Conservation (phyloP, 305 asterid genomes). For the Fraxinus greggii region DNA sequence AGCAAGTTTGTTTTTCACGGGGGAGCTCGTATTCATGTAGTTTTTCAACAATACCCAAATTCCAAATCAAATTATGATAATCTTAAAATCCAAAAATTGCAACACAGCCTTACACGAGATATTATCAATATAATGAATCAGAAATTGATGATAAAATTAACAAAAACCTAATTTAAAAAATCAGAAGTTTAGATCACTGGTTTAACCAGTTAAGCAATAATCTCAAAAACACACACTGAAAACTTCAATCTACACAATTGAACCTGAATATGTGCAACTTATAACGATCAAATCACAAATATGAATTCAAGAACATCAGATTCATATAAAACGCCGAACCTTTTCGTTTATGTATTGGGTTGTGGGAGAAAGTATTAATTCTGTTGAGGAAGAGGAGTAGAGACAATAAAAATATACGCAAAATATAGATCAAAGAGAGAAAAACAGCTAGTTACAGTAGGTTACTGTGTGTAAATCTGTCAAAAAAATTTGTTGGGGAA, state of each 20-base stretch:
- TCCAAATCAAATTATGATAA: neutral
- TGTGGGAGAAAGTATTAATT: neutral
- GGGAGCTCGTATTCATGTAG: neutral
- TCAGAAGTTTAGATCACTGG: slow-evolving; percentile 26
- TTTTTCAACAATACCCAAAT: neutral
- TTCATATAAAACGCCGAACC: neutral
- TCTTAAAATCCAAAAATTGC: slow-evolving; percentile 14
- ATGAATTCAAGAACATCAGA: neutral
- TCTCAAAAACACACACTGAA: neutral
- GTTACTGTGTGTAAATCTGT: neutral
- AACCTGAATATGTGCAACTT: neutral
- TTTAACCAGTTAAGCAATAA: slow-evolving; percentile 25
- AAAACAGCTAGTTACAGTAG: neutral
- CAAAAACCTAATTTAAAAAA: slow-evolving; percentile 11
- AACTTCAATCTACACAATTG: neutral
- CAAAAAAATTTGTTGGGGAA: neutral
- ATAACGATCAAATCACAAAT: neutral
- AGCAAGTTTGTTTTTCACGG: neutral
- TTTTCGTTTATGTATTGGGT: neutral
- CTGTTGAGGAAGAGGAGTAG: neutral
- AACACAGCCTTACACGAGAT: slow-evolving; percentile 5
- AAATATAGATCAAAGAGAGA: neutral
- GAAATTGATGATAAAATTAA: neutral
- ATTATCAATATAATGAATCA: neutral
- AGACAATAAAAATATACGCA: neutral